Percentiles rank a stretch among this genome's conserved stretches.
Evolutionary conservation across 2,329 filamentous ascomycete species (phyloP).

Genomic region (Trichoderma semiorbis): DNA sequence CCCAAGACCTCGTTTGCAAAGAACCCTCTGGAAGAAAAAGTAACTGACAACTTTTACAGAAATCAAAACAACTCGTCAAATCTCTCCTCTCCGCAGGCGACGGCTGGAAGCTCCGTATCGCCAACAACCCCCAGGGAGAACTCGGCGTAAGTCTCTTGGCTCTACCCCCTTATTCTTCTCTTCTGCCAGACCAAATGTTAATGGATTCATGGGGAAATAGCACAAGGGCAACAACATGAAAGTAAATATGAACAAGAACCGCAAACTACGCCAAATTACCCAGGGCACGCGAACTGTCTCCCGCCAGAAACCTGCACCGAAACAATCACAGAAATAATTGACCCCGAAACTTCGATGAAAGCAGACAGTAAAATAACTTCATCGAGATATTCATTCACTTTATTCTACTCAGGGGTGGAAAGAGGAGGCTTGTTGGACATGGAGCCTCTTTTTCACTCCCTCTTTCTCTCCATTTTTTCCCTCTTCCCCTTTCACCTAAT

Average conservation of each 20-base stretch:
- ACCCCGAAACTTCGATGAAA: neutral
- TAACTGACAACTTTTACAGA: neutral
- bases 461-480: neutral
- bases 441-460: neutral
- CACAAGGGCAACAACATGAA: conserved; percentile 26
- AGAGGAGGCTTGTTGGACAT: neutral
- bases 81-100: conserved; percentile 26
- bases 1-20: neutral
- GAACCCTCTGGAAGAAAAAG: neutral
- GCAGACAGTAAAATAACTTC: neutral
- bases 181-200: neutral
- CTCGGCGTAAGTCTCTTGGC: conserved; percentile 20
- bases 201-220: neutral
- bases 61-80: conserved; percentile 30
- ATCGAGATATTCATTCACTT: neutral
- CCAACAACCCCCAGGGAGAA: conserved; percentile 27
- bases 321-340: neutral
- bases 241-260: conserved; percentile 26
- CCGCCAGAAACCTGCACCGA: neutral
- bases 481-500: neutral
- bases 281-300: neutral
- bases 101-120: conserved; percentile 27
- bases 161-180: neutral
- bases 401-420: neutral
- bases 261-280: conserved; percentile 16